Evolutionary conservation across 768 basidiomycete species (phyloP).

Genomic region (Fibroporia radiculosa): DNA sequence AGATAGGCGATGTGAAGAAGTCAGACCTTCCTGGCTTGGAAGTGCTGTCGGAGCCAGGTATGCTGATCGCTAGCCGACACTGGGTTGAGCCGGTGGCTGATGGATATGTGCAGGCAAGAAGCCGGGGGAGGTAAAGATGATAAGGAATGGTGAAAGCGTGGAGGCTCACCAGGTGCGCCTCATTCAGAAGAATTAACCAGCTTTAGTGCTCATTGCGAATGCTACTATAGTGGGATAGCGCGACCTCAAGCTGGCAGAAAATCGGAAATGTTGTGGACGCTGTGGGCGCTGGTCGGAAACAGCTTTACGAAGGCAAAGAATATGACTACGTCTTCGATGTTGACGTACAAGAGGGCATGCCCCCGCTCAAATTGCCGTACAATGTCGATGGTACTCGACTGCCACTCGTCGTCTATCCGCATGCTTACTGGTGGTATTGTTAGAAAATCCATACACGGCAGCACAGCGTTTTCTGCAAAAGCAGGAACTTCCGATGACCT

Average conservation of each 20-base stretch:
- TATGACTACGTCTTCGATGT: slow-evolving; percentile 99
- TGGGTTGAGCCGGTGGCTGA: not conserved
- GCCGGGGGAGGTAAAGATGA: slow-evolving; percentile 89
- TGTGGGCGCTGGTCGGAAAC: slow-evolving; percentile 82
- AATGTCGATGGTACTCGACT: slow-evolving; percentile 66
- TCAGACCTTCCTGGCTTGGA: slow-evolving; percentile 84
- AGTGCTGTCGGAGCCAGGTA: slow-evolving; percentile 66
- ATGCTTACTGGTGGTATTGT: not conserved
- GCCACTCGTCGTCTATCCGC: not conserved
- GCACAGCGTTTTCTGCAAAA: slow-evolving; percentile 82
- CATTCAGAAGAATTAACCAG: not conserved
- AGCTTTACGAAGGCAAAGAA: slow-evolving; percentile 88
- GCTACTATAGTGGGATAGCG: slow-evolving; percentile 66
- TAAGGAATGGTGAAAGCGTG: slow-evolving; percentile 69
- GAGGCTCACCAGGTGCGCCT: slow-evolving; percentile 81
- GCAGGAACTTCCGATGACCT: slow-evolving; percentile 76
- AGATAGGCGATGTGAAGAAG: slow-evolving; percentile 91
- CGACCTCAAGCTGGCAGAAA: slow-evolving; percentile 73
- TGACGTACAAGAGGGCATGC: slow-evolving; percentile 87
- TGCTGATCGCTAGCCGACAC: slow-evolving; percentile 12
- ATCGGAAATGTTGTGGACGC: slow-evolving; percentile 96
- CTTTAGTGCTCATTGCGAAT: not conserved
- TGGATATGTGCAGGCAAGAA: slow-evolving; percentile 58
- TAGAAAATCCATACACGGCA: slow-evolving; percentile 87
- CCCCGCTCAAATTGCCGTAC: slow-evolving; percentile 90